These are phyloP conservation scores for Cornus florida DNA, from an alignment of 148 eudicot genomes.

Conservation along the genomic window DNA sequence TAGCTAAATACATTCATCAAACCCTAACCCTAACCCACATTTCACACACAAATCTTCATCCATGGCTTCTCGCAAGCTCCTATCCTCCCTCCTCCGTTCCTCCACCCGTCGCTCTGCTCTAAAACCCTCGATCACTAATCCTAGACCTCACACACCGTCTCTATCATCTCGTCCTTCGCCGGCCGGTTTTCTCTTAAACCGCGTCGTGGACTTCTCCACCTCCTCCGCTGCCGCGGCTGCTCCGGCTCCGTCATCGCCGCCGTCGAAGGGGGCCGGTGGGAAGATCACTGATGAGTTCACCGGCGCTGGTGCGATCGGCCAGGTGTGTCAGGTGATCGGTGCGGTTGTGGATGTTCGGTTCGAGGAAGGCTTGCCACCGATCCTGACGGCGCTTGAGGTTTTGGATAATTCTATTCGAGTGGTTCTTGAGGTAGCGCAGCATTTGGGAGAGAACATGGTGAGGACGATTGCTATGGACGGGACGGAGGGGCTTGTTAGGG, in stretches of 20 bases:
- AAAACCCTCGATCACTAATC: slow-evolving; percentile 25
- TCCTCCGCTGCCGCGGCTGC: slow-evolving; percentile 35
- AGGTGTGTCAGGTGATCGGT: slow-evolving; percentile 98
- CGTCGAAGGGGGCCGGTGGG: slow-evolving; percentile 17
- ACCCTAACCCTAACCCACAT: no score
- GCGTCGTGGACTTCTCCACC: slow-evolving; percentile 49
- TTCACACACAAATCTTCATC: slow-evolving; percentile 20
- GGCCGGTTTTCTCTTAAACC: slow-evolving; percentile 49
- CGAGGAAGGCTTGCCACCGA: slow-evolving; percentile 83
- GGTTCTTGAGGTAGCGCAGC: slow-evolving; percentile 95
- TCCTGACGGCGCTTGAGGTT: slow-evolving; percentile 88
- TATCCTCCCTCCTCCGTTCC: slow-evolving; percentile 49
- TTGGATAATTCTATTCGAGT: slow-evolving; percentile 72
- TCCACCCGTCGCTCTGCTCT: slow-evolving; percentile 34
- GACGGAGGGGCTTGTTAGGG: slow-evolving; percentile 94
- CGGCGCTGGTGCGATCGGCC: slow-evolving; percentile 78
- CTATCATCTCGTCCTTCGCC: slow-evolving; percentile 32
- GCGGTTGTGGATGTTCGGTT: slow-evolving; percentile 94
- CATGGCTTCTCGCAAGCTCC: slow-evolving; percentile 52
- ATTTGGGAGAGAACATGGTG: slow-evolving; percentile 89
- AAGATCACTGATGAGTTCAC: slow-evolving; percentile 89
- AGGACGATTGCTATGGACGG: slow-evolving; percentile 99
- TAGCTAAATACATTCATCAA: no score
- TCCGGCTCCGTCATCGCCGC: slow-evolving; percentile 19
- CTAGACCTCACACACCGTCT: slow-evolving; percentile 19